phyloP scores from a whole-genome alignment of 345 rosid genomes.

The Salix udensis region DNA sequence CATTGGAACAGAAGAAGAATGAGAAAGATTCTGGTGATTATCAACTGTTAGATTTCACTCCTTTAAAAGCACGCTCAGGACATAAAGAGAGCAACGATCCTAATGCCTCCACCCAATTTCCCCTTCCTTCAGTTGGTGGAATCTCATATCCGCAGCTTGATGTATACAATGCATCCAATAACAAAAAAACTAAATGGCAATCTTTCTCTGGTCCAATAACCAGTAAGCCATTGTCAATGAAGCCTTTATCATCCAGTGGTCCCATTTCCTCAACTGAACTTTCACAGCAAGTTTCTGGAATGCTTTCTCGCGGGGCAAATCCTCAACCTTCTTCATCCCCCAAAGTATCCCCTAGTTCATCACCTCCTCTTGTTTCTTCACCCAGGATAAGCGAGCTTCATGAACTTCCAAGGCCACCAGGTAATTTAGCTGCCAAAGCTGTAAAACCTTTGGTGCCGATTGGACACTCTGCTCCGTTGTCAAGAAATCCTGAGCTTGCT shows the following conservation, averaged over 20 bases:
- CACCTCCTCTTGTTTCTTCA: slow-evolving; percentile 78
- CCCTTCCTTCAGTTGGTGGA: slow-evolving; percentile 58
- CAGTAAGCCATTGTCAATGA: slow-evolving; percentile 50
- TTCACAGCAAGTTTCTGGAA: slow-evolving; percentile 44
- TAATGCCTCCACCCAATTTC: slow-evolving; percentile 42
- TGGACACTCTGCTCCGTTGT: slow-evolving; percentile 89
- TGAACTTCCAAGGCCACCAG: slow-evolving; percentile 93
- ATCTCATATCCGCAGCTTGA: slow-evolving; percentile 44
- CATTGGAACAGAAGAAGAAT: slow-evolving; percentile 69
- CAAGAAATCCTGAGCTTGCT: slow-evolving; percentile 57
- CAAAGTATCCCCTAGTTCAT: slow-evolving; percentile 67
- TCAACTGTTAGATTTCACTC: slow-evolving; percentile 22
- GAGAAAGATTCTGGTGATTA: slow-evolving; percentile 37
- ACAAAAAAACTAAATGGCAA: slow-evolving; percentile 47
- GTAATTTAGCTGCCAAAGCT: slow-evolving; percentile 40
- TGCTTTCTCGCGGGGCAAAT: slow-evolving; percentile 38
- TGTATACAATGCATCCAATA: slow-evolving; percentile 30
- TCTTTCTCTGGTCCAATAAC: slow-evolving; percentile 77
- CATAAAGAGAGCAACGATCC: slow-evolving; percentile 41
- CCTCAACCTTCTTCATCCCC: slow-evolving; percentile 58
- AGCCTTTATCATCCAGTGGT: slow-evolving; percentile 44
- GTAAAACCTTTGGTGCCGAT: slow-evolving; percentile 45
- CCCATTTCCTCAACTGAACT: slow-evolving; percentile 42
- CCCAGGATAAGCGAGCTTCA: slow-evolving; percentile 84
- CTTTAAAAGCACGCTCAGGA: slow-evolving; percentile 22